Percentiles rank a stretch among this genome's conserved stretches.
Conservation (phyloP, 192 early-diverging fungal genomes). For the Podila minutissima region DNA sequence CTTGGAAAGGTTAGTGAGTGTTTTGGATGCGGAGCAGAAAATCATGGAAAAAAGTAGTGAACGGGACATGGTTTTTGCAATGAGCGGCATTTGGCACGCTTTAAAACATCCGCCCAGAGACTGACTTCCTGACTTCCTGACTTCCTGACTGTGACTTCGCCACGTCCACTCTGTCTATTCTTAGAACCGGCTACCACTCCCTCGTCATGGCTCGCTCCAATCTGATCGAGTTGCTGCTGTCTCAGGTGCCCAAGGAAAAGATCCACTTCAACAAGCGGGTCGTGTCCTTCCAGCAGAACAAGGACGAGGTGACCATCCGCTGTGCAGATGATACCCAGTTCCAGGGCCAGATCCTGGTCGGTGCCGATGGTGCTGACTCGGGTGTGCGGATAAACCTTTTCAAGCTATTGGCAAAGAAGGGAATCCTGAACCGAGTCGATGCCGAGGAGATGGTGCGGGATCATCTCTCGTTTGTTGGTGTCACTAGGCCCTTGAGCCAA, state of each 20-base stretch:
- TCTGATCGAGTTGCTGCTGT: constrained; percentile 6
- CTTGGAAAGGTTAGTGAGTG: constrained; percentile 1
- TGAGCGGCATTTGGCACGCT: not conserved
- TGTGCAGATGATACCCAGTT: constrained; percentile 21
- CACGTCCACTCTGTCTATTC: not conserved
- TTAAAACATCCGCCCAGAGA: not conserved
- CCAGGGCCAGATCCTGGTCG: constrained; percentile 24
- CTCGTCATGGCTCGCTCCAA: constrained; percentile 12
- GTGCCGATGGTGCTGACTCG: constrained; percentile 44
- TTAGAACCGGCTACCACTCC: constrained; percentile 25
- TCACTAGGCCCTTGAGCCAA: too few species aligned
- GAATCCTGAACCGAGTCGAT: constrained; percentile 26
- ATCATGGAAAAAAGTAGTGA: not conserved
- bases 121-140: not conserved
- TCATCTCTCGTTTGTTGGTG: too few species aligned
- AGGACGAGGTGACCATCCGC: constrained; percentile 23
- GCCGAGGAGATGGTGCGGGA: constrained; percentile 1
- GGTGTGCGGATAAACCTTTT: constrained; percentile 20
- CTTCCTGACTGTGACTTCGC: not conserved
- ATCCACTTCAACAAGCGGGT: constrained; percentile 32
- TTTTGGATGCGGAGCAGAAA: not conserved
- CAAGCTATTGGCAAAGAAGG: constrained; percentile 28
- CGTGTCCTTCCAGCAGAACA: constrained; percentile 8
- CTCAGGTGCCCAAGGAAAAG: constrained; percentile 9
- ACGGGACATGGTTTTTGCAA: not conserved